phyloP scores from a whole-genome alignment of 2,329 filamentous ascomycete species.

The Xylaria sp. region DNA sequence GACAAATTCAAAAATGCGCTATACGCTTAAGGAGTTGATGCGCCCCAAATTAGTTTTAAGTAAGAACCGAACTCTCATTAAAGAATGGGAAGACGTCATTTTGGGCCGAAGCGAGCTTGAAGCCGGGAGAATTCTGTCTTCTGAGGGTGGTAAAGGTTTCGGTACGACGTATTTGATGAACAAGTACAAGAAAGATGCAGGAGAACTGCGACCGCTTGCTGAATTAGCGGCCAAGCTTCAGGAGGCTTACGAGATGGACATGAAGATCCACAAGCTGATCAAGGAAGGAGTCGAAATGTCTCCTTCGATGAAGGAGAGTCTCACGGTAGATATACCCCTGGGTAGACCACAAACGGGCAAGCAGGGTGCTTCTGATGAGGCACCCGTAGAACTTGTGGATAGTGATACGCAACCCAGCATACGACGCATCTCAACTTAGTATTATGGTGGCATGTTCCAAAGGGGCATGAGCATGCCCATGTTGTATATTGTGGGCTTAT shows the following conservation, averaged over 20 bases:
- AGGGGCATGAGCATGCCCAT: not conserved
- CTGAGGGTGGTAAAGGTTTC: constrained; percentile 8
- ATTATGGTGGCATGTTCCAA: not conserved
- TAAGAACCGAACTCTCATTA: constrained; percentile 36
- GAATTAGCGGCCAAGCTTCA: constrained; percentile 41
- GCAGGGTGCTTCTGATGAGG: not conserved
- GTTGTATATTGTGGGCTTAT: constrained; percentile 17
- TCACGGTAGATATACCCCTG: constrained; percentile 45
- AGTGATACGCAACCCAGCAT: not conserved
- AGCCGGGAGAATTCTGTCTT: constrained; percentile 25
- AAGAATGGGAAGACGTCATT: constrained; percentile 47
- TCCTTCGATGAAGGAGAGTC: constrained; percentile 34
- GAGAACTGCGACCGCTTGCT: constrained; percentile 28
- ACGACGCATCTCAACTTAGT: not conserved
- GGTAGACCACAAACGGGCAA: not conserved
- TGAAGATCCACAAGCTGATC: constrained; percentile 40
- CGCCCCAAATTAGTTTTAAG: constrained; percentile 12
- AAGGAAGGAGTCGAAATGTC: constrained; percentile 39
- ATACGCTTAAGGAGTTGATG: constrained; percentile 40
- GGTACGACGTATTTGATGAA: constrained; percentile 30
- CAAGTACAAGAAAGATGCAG: constrained; percentile 35
- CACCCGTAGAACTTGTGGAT: not conserved
- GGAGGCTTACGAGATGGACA: constrained; percentile 46
- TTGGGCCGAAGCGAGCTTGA: constrained; percentile 43
- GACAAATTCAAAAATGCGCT: constrained; percentile 41